phyloP scores from a whole-genome alignment of 1,284 basidiomycete species.

The Apiotrichum porosum region DNA sequence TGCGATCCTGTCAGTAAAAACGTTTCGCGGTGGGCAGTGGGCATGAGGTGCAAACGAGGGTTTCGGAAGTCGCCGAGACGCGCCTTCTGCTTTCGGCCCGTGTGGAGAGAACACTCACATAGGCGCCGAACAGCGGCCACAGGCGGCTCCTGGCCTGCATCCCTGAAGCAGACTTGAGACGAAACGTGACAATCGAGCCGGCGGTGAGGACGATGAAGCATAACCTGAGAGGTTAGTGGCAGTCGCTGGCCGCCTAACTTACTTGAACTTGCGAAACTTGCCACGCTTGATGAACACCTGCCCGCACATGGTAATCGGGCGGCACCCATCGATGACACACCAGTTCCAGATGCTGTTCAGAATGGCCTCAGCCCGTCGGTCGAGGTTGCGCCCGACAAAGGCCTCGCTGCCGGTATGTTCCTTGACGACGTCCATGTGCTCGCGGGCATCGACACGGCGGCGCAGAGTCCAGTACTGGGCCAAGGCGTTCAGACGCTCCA shows the following conservation, averaged over 20 bases:
- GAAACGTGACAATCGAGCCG: constrained; percentile 38
- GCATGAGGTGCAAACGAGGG: too few species aligned
- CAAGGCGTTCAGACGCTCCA: constrained; percentile 28
- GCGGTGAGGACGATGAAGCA: constrained; percentile 30
- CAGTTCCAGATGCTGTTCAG: constrained; percentile 42
- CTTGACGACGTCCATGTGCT: constrained; percentile 38
- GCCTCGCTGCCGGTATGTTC: not conserved
- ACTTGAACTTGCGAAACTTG: constrained; percentile 39
- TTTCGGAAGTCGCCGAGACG: not conserved
- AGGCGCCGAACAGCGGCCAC: constrained; percentile 44
- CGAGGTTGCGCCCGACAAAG: not conserved
- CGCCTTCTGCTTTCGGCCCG: not conserved
- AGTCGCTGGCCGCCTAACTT: too few species aligned
- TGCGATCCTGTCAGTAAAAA: not conserved
- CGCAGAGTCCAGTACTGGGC: constrained; percentile 37
- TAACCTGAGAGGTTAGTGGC: too few species aligned
- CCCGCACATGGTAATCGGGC: constrained; percentile 33
- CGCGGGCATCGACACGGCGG: constrained; percentile 42
- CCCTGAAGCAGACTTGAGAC: constrained; percentile 22
- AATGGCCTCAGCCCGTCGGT: not conserved
- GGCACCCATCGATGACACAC: constrained; percentile 45
- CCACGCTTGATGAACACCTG: constrained; percentile 39
- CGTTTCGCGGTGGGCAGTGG: not conserved
- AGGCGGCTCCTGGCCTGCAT: constrained; percentile 29
- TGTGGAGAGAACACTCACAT: constrained; percentile 25